Conservation (phyloP, 352 stramenopile species). For the Phytophthora citricola region DNA sequence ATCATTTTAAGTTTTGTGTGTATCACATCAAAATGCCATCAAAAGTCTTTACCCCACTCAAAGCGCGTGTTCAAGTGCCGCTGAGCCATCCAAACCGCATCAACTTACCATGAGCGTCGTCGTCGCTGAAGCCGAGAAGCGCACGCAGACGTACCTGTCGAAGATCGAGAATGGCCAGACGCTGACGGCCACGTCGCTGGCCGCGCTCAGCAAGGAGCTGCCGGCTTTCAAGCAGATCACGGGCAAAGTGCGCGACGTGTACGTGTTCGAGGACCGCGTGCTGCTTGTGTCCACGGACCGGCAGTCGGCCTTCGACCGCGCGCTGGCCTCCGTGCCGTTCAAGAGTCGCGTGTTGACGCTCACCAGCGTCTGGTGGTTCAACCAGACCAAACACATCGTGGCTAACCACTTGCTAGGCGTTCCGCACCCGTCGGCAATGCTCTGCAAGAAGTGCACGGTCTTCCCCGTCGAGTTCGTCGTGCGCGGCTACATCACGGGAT, state of each 20-base stretch:
- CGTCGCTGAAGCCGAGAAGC: constrained; percentile 59
- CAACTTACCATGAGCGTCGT: constrained; percentile 47
- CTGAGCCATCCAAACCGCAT: constrained; percentile 15
- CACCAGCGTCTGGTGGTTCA: constrained; percentile 97
- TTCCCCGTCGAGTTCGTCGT: constrained; percentile 99
- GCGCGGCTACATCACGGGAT: constrained; percentile 96
- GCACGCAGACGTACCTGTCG: constrained; percentile 74
- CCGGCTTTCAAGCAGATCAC: constrained; percentile 67
- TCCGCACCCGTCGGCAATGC: constrained; percentile 95
- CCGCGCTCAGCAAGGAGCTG: constrained; percentile 36
- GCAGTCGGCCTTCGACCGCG: constrained; percentile 98
- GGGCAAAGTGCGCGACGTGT: constrained; percentile 94
- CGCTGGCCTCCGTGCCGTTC: constrained; percentile 96
- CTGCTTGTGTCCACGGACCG: constrained; percentile 98
- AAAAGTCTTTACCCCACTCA: not conserved
- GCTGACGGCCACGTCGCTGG: constrained; percentile 71
- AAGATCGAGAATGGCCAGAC: constrained; percentile 54
- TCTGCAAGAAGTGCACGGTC: constrained; percentile 95
- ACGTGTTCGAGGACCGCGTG: constrained; percentile 88
- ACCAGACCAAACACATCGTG: constrained; percentile 96
- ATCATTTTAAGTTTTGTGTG: not conserved
- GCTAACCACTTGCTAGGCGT: constrained; percentile 96
- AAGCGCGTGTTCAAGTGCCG: constrained; percentile 17
- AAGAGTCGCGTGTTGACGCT: constrained; percentile 98
- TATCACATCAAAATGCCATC: not conserved